Conservation (phyloP, 164 flowering plant species). For the Euptelea pleiosperma region DNA sequence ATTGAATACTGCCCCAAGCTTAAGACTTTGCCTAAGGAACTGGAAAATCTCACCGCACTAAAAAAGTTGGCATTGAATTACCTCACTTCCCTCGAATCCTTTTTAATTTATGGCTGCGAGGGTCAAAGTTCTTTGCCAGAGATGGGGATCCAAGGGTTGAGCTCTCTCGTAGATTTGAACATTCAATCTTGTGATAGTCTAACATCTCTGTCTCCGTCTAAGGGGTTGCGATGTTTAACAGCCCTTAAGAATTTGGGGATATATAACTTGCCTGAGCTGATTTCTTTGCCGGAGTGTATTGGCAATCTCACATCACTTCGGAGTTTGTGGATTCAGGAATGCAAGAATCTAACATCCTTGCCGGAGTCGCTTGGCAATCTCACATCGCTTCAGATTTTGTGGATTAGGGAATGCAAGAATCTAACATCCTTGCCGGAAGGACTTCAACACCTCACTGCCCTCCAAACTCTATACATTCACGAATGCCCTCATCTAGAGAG, state of each 20-base stretch:
- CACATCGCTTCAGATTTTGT: too few species aligned
- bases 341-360: too few species aligned
- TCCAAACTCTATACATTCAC: background rate
- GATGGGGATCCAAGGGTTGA: too few species aligned
- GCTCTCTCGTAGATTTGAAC: background rate
- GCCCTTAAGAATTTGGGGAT: background rate
- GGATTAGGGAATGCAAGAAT: background rate
- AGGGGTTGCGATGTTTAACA: background rate
- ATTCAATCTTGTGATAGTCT: background rate
- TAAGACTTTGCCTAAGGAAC: background rate
- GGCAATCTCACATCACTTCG: background rate
- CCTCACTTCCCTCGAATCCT: too few species aligned
- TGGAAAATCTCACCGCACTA: conserved; percentile 4
- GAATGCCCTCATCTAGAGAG: conserved; percentile 1
- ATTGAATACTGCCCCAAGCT: background rate
- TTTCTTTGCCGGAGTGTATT: background rate
- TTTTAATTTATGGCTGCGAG: too few species aligned
- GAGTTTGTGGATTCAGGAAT: background rate
- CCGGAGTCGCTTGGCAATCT: too few species aligned
- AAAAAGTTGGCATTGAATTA: too few species aligned
- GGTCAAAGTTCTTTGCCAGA: too few species aligned
- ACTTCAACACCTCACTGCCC: conserved; percentile 1
- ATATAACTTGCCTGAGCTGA: background rate
- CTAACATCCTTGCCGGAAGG: background rate
- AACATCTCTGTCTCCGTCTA: background rate